A percentile compares a stretch with the other conserved stretches of the same genome.
Conservation (phyloP, 208 protist genomes). For the Trichomonas tenax region DNA sequence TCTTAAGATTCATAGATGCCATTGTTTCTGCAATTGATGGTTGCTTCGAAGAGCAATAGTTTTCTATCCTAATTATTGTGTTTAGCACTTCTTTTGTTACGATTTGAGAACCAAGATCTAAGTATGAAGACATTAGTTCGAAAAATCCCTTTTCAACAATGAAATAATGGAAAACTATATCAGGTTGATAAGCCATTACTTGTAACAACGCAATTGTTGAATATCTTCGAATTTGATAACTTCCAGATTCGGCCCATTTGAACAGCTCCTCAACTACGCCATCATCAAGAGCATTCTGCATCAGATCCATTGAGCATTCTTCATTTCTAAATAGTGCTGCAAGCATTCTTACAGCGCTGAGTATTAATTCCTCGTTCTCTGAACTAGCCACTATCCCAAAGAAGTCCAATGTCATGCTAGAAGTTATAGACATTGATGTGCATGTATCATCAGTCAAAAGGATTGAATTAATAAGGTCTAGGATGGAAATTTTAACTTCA, state of each 20-base stretch:
- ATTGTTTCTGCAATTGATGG: neutral
- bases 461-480: neutral
- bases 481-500: neutral
- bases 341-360: neutral
- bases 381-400: neutral
- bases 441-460: neutral
- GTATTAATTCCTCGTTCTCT: neutral
- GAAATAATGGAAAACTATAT: neutral
- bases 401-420: neutral
- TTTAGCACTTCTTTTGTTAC: neutral
- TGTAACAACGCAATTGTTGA: neutral
- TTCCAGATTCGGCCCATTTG: neutral
- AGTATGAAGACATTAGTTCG: neutral
- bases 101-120: neutral
- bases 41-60: neutral
- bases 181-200: neutral
- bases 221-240: neutral
- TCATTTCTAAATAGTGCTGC: neutral
- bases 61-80: neutral
- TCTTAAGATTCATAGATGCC: neutral
- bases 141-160: neutral
- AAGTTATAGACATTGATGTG: neutral
- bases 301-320: neutral
- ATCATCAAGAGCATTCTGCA: neutral
- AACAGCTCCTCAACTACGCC: neutral